Percentiles rank a stretch among this genome's conserved stretches.
Conservation (phyloP, 208 protist species). For the Wallacemonas sp. region DNA sequence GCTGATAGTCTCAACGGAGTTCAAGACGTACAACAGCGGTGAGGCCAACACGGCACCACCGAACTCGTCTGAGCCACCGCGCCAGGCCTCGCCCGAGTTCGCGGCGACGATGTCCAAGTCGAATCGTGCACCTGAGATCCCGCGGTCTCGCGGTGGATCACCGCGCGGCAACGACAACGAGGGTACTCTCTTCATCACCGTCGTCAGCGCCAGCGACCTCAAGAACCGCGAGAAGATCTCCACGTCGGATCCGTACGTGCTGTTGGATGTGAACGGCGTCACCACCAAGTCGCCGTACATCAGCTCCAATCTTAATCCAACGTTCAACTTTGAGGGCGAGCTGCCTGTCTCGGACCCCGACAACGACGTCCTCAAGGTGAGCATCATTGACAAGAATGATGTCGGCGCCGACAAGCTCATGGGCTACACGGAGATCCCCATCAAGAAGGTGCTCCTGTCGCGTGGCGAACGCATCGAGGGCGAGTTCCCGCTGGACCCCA, state of each 20-base stretch:
- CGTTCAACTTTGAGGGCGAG: conserved; percentile 66
- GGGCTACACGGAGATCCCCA: conserved; percentile 40
- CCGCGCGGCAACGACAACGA: conserved; percentile 6
- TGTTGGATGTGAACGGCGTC: conserved; percentile 44
- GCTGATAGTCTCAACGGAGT: conserved; percentile 44
- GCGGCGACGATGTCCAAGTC: conserved; percentile 13
- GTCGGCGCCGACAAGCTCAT: conserved; percentile 63
- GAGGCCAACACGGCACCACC: conserved; percentile 23
- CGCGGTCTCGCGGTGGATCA: conserved; percentile 27
- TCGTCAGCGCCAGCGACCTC: conserved; percentile 48
- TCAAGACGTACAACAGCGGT: conserved; percentile 32
- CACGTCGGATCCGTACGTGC: conserved; percentile 75
- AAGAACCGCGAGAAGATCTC: conserved; percentile 58
- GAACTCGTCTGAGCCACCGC: conserved; percentile 30
- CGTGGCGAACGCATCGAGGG: conserved; percentile 30
- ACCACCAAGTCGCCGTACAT: conserved; percentile 42
- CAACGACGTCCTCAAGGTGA: conserved; percentile 43
- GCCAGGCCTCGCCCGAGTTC: conserved; percentile 35
- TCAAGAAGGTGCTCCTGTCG: conserved; percentile 26
- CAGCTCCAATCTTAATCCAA: conserved; percentile 56
- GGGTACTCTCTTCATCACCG: conserved; percentile 62
- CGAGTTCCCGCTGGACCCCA: conserved; percentile 50
- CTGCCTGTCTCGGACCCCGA: conserved; percentile 43
- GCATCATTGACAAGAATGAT: conserved; percentile 73
- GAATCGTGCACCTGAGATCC: conserved; percentile 19